Evolutionary conservation across 2,329 filamentous ascomycete species (phyloP).

Genomic region (Talaromyces sp.): DNA sequence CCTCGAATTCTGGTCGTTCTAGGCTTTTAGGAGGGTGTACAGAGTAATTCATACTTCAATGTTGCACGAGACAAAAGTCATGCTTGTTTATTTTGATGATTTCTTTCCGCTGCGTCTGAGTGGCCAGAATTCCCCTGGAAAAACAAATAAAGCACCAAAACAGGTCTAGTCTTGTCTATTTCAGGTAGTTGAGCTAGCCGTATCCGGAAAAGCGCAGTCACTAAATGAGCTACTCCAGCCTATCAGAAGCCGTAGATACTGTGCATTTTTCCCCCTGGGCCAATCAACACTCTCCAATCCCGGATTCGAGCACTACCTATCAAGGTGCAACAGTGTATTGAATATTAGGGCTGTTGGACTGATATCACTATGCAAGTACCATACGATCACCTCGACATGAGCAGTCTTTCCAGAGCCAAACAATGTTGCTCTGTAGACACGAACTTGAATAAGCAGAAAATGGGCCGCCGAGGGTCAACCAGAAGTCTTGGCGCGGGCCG

Average conservation of each 20-base stretch:
- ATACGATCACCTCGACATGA: neutral
- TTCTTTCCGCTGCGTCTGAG: neutral
- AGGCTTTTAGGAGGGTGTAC: neutral
- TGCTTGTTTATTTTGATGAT: too few relatives aligned
- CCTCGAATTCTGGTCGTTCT: neutral
- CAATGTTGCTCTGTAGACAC: neutral
- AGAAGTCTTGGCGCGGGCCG: neutral
- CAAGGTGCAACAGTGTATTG: neutral
- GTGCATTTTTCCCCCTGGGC: neutral
- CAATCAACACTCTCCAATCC: neutral
- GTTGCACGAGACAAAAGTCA: too few relatives aligned
- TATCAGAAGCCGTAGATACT: neutral
- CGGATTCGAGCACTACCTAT: neutral
- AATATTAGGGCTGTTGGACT: neutral
- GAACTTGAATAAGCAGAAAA: neutral
- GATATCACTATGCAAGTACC: neutral
- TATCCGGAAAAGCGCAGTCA: neutral
- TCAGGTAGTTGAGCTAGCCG: neutral
- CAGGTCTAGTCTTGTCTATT: neutral
- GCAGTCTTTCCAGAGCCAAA: neutral
- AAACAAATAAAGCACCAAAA: neutral
- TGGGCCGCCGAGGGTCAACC: neutral
- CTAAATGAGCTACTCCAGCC: neutral
- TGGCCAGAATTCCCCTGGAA: neutral
- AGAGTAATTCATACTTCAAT: neutral